Evolutionary conservation across 129 eudicot genomes (phyloP), one percentile per base, ranked within the genome.

Genomic region (Solidago caesia): DNA sequence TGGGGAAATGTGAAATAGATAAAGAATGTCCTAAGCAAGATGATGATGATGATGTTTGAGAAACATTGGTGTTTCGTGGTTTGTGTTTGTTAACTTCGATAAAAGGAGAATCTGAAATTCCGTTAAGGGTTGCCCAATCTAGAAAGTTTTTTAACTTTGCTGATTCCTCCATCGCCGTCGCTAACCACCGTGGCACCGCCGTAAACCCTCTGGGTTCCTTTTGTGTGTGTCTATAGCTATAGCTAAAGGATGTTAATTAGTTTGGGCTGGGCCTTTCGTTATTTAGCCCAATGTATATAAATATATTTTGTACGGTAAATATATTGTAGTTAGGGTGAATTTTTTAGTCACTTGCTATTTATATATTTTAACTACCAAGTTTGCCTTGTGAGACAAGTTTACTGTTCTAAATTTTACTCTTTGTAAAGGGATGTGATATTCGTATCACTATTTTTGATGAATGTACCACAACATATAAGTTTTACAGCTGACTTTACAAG

Each of bases 1-100:
- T 48, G 27, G 96, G 93, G 83, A 92, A 92, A 74, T 71, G 7
- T 71, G 91, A 80, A 62, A 89, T 75, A 53, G 80, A 69, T 55
- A 89, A 85, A 41, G 91, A 73, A 39, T 64, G 71, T 11, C 79
- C 94, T 59, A 90, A 72, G 81, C 91, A 85, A 26, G 45, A 46
- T 1, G 16, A 41, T 14, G 62, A 2, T 16, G 61, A 56, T 56
- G 11, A 56, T 15, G 39, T 33, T 33, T 33, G 39, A 33, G 39
- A 33, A 33, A 33, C 39, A 33, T 33, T 33, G 3, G 39, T 8
- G n/a, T 8, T 29, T 26, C 26, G 64, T 44, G 41, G 49, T 41
- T 51, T 63, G 14, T n/a, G 33, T 33, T 10, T 25, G 2, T 59
- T 45, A 26, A 44, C n/a, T n/a, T 39, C 41, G 26, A 51, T 49